Percentiles rank a stretch among this genome's conserved stretches.
These are phyloP conservation scores for Echium plantagineum DNA, from an alignment of 257 asterid species.

Conservation along the genomic window DNA sequence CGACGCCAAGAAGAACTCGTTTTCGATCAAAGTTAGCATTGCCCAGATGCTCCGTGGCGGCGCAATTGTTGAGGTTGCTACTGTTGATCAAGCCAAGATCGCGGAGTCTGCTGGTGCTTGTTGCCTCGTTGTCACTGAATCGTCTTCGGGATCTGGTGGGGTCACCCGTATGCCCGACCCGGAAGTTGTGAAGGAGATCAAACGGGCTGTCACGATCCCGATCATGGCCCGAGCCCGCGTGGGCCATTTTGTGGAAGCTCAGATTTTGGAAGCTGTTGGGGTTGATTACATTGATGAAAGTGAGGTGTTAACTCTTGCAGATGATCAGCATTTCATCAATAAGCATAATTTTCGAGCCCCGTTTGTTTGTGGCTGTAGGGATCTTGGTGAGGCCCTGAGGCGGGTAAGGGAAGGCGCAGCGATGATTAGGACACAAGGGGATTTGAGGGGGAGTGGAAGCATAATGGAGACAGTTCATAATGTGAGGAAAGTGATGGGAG, in stretches of 20 bases:
- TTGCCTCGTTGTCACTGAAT: constrained; percentile 51
- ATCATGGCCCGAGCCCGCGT: constrained; percentile 60
- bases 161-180: constrained; percentile 85
- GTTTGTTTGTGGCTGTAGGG: constrained; percentile 68
- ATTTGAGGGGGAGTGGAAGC: constrained; percentile 34
- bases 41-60: constrained; percentile 90
- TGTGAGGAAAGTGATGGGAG: constrained; percentile 73
- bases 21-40: constrained; percentile 60
- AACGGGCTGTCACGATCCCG: constrained; percentile 51
- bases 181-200: constrained; percentile 54
- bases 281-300: constrained; percentile 73
- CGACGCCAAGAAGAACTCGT: constrained; percentile 50
- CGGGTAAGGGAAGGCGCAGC: constrained; percentile 84
- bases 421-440: constrained; percentile 72
- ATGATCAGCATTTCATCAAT: constrained; percentile 56
- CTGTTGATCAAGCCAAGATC: constrained; percentile 60
- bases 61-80: constrained; percentile 51
- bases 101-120: constrained; percentile 86
- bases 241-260: constrained; percentile 87
- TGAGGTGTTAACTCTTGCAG: constrained; percentile 52
- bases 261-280: constrained; percentile 68
- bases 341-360: constrained; percentile 64
- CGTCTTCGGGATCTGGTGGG: constrained; percentile 24
- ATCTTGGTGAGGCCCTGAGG: constrained; percentile 73
- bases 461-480: constrained; percentile 42